Base-by-base conservation (phyloP, 805 yeast genomes). In the Naumovozyma castellii region DNA sequence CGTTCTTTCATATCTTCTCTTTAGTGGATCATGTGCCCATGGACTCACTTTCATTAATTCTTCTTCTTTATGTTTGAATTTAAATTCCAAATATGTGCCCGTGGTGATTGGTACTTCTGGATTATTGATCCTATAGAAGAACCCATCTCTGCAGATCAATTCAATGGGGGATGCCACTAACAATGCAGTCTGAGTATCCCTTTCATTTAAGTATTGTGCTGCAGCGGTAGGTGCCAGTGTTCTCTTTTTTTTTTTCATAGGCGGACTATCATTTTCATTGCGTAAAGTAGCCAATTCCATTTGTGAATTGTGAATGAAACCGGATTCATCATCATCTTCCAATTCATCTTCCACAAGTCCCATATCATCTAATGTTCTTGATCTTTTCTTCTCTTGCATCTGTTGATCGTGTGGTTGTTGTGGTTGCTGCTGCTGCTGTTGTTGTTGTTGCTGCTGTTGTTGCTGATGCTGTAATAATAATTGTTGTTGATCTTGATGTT, bases 141-240 rank as follows among this genome's bases (percentile, higher is more conserved):
- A 54, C 1, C 64, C 65, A 34, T 53, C 57, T 14, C 48, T 51
- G 35, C 62, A 57, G 8, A 55, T 42, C 15, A 60, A 45, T 42
- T 59, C 62, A 12, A 60, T 53, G 5, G 62, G 59, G 3, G 59
- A 48, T 4, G 51, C 56, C 30, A 52, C 33, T 20, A 53, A 36
- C 29, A 54, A 31, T 1, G 56, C 47, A 3, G 49, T 37, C 37
- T 44, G 44, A 16, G 45, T 40, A 12, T 37, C 36, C 3, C 27
- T 22, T 22, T 22, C 27, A 22, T 22, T 22, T 10, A 22, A 22
- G 6, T 6, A 10, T 6, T 22, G 6, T 22, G 27, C 27, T 6
- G 27, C 28, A 17, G 39, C 19, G 34, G 28, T 9, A 16, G 35
- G 37, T 6, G 27, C 27, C 10, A 22, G 10, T 6, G 27, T 22